Evolutionary conservation across 371 early-diverging fungal genomes (phyloP).

Genomic region (Batrachochytrium dendrobatidis): DNA sequence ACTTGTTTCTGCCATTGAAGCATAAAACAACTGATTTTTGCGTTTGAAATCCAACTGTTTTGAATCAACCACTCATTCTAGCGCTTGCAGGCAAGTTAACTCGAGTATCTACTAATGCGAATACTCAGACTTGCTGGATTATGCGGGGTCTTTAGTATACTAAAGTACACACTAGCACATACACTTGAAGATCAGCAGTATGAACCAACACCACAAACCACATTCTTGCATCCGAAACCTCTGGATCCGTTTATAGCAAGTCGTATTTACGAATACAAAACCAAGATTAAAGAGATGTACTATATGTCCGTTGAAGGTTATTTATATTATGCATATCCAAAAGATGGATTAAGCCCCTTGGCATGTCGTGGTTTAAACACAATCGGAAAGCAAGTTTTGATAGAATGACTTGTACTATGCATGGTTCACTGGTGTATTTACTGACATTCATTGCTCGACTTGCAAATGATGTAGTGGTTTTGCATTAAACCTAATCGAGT

Average conservation of each 20-base stretch:
- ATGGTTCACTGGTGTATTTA: neutral
- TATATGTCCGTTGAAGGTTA: conserved; percentile 14
- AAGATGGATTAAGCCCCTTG: conserved; percentile 23
- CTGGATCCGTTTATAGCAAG: neutral
- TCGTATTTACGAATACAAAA: conserved; percentile 1
- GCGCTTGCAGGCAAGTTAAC: too few relatives aligned
- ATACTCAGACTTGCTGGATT: too few relatives aligned
- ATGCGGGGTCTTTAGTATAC: too few relatives aligned
- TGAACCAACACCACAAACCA: neutral
- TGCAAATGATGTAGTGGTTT: too few relatives aligned
- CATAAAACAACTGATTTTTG: too few relatives aligned
- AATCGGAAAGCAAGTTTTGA: conserved; percentile 16
- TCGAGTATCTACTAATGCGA: too few relatives aligned
- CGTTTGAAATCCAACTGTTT: too few relatives aligned
- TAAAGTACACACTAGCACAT: too few relatives aligned
- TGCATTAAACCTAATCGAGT: neutral
- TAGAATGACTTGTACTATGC: neutral
- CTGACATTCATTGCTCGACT: too few relatives aligned
- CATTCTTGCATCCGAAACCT: neutral
- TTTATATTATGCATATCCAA: conserved; percentile 18
- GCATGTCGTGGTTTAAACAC: conserved; percentile 18
- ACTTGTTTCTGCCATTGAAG: too few relatives aligned
- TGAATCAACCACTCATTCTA: too few relatives aligned
- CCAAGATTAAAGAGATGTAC: conserved; percentile 25
- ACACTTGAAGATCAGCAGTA: neutral